Evolutionary conservation across 129 eudicot genomes (phyloP).

Genomic region (Saussurea involucrata): DNA sequence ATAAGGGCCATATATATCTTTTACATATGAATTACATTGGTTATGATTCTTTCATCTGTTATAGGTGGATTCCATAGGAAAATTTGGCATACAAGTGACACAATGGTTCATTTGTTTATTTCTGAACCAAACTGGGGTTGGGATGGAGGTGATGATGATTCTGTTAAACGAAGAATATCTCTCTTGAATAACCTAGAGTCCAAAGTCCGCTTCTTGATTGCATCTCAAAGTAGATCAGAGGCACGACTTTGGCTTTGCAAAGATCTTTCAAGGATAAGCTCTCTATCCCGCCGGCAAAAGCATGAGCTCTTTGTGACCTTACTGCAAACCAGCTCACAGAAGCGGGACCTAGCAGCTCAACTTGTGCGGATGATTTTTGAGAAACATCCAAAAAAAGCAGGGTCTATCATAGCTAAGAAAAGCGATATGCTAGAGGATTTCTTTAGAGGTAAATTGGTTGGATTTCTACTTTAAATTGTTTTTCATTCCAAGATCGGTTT

Average conservation of each 20-base stretch:
- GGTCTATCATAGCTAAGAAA: conserved; percentile 61
- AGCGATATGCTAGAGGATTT: conserved; percentile 65
- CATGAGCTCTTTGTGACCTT: conserved; percentile 57
- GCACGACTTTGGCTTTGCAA: conserved; percentile 95
- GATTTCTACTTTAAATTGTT: not conserved
- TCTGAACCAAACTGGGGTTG: conserved; percentile 59
- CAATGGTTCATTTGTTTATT: conserved; percentile 59
- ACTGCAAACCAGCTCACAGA: conserved; percentile 57
- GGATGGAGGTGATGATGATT: conserved; percentile 32
- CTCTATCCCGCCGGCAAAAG: conserved; percentile 42
- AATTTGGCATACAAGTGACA: conserved; percentile 14
- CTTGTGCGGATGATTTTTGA: conserved; percentile 69
- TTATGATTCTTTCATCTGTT: conserved; percentile 12
- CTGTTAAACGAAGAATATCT: conserved; percentile 35
- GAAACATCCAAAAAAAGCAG: conserved; percentile 62
- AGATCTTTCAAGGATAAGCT: conserved; percentile 50
- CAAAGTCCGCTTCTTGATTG: conserved; percentile 41
- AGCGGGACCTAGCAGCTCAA: conserved; percentile 59
- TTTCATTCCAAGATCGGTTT: not conserved
- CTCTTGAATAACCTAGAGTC: conserved; percentile 61
- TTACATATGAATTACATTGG: not conserved
- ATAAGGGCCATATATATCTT: not conserved
- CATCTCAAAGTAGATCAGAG: conserved; percentile 77
- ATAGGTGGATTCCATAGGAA: not conserved
- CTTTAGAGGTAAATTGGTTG: conserved; percentile 56